Evolutionary conservation across 2,329 filamentous ascomycete species (phyloP).

Genomic region (Zasmidium cellare): DNA sequence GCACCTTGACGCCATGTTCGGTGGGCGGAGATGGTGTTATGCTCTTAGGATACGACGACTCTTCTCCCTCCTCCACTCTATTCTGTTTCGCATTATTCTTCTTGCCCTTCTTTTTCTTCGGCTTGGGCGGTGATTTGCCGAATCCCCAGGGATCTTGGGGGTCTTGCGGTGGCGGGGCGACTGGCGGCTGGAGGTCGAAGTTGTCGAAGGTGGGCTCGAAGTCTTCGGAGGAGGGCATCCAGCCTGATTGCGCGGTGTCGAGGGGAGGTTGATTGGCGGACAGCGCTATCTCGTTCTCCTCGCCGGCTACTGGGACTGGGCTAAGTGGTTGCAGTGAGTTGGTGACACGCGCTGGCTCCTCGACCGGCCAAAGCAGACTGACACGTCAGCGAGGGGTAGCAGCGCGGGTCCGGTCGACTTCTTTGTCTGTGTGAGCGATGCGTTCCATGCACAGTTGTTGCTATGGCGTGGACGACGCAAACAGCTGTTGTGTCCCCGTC

Average conservation of each 20-base stretch:
- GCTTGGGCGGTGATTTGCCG: slow-evolving; percentile 22
- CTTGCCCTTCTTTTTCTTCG: slow-evolving; percentile 31
- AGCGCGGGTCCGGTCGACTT: not conserved
- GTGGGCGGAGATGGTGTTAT: slow-evolving; percentile 30
- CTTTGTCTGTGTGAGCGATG: not conserved
- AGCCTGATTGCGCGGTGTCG: slow-evolving; percentile 10
- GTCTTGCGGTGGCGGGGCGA: slow-evolving; percentile 8
- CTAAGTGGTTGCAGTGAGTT: not conserved
- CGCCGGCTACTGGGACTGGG: too few species aligned
- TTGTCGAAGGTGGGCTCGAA: slow-evolving; percentile 29
- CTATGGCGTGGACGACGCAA: not conserved
- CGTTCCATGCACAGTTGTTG: not conserved
- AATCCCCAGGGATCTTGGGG: slow-evolving; percentile 17
- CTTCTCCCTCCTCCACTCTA: slow-evolving; percentile 23
- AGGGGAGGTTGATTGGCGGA: slow-evolving; percentile 2
- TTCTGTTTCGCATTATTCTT: slow-evolving; percentile 13
- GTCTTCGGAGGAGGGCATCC: slow-evolving; percentile 26
- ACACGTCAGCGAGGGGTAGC: slow-evolving; percentile 1
- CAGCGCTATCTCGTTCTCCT: not conserved
- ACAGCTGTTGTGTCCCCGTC: not conserved
- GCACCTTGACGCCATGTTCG: slow-evolving; percentile 23
- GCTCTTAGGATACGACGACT: slow-evolving; percentile 27
- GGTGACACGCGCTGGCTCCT: slow-evolving; percentile 1
- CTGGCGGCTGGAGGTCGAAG: slow-evolving; percentile 21
- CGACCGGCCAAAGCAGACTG: too few species aligned